Conservation (phyloP, 108 stramenopile species). For the Conticribra guillardii region DNA sequence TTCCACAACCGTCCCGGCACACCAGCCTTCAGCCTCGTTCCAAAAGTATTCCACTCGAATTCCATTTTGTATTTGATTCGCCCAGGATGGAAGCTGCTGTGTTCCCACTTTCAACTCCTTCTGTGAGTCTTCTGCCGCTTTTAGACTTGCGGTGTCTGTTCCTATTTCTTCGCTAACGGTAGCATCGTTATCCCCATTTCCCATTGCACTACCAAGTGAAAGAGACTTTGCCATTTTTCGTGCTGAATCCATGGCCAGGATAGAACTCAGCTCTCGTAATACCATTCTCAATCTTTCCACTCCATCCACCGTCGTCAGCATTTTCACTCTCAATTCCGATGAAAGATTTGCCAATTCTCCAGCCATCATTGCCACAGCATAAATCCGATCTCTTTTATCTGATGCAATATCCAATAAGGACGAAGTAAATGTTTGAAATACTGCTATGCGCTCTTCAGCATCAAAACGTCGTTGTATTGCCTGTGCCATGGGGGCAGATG, state of each 20-base stretch:
- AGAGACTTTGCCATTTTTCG: slow-evolving; percentile 56
- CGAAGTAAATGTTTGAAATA: slow-evolving; percentile 60
- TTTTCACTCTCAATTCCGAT: slow-evolving; percentile 53
- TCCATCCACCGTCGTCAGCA: slow-evolving; percentile 57
- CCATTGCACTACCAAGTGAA: slow-evolving; percentile 13
- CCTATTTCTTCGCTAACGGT: neutral
- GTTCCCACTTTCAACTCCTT: slow-evolving; percentile 79
- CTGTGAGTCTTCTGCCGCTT: slow-evolving; percentile 52
- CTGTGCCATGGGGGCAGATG: slow-evolving; percentile 42
- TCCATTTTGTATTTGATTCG: slow-evolving; percentile 66
- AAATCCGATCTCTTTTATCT: slow-evolving; percentile 50
- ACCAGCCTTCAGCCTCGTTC: slow-evolving; percentile 84
- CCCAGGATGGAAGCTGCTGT: slow-evolving; percentile 75
- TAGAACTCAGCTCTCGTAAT: slow-evolving; percentile 51
- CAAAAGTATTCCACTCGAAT: slow-evolving; percentile 77
- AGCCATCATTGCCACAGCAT: slow-evolving; percentile 74
- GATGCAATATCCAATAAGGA: slow-evolving; percentile 70
- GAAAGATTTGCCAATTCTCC: slow-evolving; percentile 72
- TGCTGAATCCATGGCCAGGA: slow-evolving; percentile 60
- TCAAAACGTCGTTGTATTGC: slow-evolving; percentile 43
- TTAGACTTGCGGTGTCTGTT: slow-evolving; percentile 39
- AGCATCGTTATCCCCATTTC: neutral
- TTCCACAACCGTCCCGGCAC: slow-evolving; percentile 67
- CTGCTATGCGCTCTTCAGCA: slow-evolving; percentile 76
- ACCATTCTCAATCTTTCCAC: slow-evolving; percentile 67